phyloP scores from a whole-genome alignment of 169 alveolate genomes.

The Eimeria mitis region DNA sequence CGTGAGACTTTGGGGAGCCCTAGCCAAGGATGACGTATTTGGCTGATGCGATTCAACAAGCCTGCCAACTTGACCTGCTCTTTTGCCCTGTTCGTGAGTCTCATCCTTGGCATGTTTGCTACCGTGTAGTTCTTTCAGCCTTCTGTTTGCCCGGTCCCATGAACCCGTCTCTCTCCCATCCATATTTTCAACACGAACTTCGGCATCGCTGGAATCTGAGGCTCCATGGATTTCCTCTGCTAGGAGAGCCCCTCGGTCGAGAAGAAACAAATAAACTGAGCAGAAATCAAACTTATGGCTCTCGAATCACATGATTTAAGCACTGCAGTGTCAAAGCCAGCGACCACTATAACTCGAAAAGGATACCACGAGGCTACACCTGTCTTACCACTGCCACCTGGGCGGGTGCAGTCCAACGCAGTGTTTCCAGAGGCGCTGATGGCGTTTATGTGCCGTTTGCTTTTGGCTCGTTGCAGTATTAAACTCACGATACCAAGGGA shows the following conservation, averaged over 20 bases:
- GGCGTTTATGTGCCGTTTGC: conserved; percentile 1
- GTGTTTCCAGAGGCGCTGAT: conserved; percentile 36
- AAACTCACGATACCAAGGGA: conserved; percentile 41
- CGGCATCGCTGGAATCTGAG: conserved; percentile 8
- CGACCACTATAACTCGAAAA: not conserved
- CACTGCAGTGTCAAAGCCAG: not conserved
- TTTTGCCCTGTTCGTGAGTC: not conserved
- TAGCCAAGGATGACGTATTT: not conserved
- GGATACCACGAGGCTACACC: not conserved
- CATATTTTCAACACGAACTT: not conserved
- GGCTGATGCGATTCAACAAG: not conserved
- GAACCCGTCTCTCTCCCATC: not conserved
- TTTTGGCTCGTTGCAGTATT: conserved; percentile 11
- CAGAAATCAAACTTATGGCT: not conserved
- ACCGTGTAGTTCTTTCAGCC: not conserved
- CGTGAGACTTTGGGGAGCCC: not conserved
- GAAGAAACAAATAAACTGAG: conserved; percentile 32
- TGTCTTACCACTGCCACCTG: conserved; percentile 49
- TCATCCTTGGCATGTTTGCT: not conserved
- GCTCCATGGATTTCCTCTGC: conserved; percentile 4
- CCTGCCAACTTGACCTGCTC: not conserved
- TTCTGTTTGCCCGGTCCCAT: not conserved
- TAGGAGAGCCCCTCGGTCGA: conserved; percentile 34
- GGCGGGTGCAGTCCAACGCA: conserved; percentile 29
- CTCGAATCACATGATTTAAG: not conserved